Conservation (phyloP, 2,329 filamentous ascomycete genomes). For the Periconia digitata region DNA sequence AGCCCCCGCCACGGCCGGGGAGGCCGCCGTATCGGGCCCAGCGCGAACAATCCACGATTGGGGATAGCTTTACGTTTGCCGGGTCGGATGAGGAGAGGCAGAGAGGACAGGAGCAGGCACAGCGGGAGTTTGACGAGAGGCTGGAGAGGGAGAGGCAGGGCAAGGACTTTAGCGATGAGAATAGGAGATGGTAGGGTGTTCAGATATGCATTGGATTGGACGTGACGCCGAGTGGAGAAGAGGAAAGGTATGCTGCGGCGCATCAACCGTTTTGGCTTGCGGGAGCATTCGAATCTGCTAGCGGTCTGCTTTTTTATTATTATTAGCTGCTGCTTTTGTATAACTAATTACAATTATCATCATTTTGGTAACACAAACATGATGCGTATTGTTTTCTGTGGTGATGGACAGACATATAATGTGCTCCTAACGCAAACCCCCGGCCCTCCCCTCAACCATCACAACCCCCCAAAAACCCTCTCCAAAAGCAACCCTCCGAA, state of each 20-base stretch:
- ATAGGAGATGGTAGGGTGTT: conserved; percentile 31
- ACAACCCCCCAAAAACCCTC: conserved; percentile 59
- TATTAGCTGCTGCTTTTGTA: no score
- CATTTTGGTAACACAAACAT: no score
- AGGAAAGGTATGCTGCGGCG: no score
- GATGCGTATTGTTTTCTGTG: no score
- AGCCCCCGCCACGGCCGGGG: conserved; percentile 15
- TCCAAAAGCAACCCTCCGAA: conserved; percentile 69
- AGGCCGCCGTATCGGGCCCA: conserved; percentile 25
- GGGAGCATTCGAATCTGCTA: no score
- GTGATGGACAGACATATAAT: not conserved
- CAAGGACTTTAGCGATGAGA: conserved; percentile 42
- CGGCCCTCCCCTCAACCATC: not conserved
- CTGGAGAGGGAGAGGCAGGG: conserved; percentile 53
- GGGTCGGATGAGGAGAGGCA: conserved; percentile 47
- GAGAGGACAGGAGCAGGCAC: conserved; percentile 48
- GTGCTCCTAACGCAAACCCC: no score
- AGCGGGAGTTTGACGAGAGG: conserved; percentile 53
- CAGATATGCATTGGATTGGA: not conserved
- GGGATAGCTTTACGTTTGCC: conserved; percentile 51
- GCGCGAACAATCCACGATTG: conserved; percentile 34
- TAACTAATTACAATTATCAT: no score
- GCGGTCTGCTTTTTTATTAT: no score
- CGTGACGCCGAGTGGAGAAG: no score
- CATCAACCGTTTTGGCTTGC: no score